Evolutionary conservation across 805 yeast species (phyloP), one percentile per base, ranked within the genome.

Genomic region (Vanderwaltozyma tropicalis): DNA sequence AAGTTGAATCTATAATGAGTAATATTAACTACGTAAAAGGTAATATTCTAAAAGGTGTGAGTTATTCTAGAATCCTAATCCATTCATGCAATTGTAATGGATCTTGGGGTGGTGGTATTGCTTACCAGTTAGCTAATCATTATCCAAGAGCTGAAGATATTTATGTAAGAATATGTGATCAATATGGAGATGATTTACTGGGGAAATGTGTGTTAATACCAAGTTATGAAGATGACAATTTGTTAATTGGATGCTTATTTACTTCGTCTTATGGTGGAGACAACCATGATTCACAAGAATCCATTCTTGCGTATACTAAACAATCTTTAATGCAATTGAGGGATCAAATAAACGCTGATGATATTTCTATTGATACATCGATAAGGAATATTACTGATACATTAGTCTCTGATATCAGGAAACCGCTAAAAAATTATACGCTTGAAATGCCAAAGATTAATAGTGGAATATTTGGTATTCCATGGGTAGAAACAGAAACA

Each of bases 51-150:
- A 34, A 39, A 10, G 27, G 21, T 5, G 25, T 24, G 4, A 18
- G 31, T 13, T 37, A 47, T 4, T 66, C 70, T 1, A 52, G 76
- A 0, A 62, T 81, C 2, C 54, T 84, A 4, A 81, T 81, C 1
- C 95, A 85, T 53, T 76, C 94, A 0, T 85, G 95, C 51, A 85
- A 85, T 53, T 76, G 86, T 28, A 64, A 67, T 19, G 95, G 94
- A 0, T 50, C 66, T 1, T 85, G 95, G 95, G 92, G 92, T 4
- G 89, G 84, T 3, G 95, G 95, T 0, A 72, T 85, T 2, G 94
- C 94, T 0, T 65, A 64, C 3, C 71, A 61, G 19, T 74, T 85
- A 49, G 71, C 67, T 18, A 38, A 47, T 14, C 56, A 62, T 32
- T 84, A 68, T 54, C 87, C 85, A 2, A 50, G 63, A 2, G 72